These are phyloP conservation scores for Cladosporium sp. DNA, from an alignment of 2,329 filamentous ascomycete species.

Conservation along the genomic window DNA sequence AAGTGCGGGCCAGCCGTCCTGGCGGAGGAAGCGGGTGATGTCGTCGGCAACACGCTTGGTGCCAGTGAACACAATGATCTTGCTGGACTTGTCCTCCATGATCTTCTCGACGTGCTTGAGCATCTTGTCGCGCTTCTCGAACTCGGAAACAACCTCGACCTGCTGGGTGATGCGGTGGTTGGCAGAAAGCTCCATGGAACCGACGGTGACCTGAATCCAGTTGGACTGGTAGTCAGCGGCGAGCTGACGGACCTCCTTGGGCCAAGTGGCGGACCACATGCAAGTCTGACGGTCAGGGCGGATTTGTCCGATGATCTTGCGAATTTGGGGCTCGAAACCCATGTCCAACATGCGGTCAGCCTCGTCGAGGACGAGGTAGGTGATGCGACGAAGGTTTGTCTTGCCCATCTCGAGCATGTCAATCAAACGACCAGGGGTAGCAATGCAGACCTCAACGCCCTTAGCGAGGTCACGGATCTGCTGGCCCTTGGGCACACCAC, in stretches of 20 bases:
- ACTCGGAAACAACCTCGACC: slow-evolving; percentile 91
- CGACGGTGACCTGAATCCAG: slow-evolving; percentile 98
- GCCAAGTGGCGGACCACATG: slow-evolving; percentile 99
- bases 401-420: slow-evolving; percentile 98
- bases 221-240: slow-evolving; percentile 87
- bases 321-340: slow-evolving; percentile 99
- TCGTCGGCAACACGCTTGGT: slow-evolving; percentile 93
- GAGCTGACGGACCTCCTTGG: slow-evolving; percentile 93
- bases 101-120: slow-evolving; percentile 96
- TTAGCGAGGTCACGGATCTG: slow-evolving; percentile 93
- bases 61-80: slow-evolving; percentile 86
- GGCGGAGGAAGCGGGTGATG: slow-evolving; percentile 93
- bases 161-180: slow-evolving; percentile 98
- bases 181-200: slow-evolving; percentile 90
- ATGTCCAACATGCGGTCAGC: slow-evolving; percentile 99
- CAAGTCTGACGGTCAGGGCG: slow-evolving; percentile 97
- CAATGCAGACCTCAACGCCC: slow-evolving; percentile 97
- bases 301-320: slow-evolving; percentile 97
- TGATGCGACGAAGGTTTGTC: slow-evolving; percentile 96
- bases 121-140: slow-evolving; percentile 97
- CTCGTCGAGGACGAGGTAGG: slow-evolving; percentile 96
- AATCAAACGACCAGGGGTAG: slow-evolving; percentile 93
- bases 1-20: slow-evolving; percentile 95
- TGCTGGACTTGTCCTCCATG: slow-evolving; percentile 95
- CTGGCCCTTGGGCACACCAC: slow-evolving; percentile 94